Base-by-base conservation (phyloP, 2,329 filamentous ascomycete genomes). In the Talaromyces sp. region DNA sequence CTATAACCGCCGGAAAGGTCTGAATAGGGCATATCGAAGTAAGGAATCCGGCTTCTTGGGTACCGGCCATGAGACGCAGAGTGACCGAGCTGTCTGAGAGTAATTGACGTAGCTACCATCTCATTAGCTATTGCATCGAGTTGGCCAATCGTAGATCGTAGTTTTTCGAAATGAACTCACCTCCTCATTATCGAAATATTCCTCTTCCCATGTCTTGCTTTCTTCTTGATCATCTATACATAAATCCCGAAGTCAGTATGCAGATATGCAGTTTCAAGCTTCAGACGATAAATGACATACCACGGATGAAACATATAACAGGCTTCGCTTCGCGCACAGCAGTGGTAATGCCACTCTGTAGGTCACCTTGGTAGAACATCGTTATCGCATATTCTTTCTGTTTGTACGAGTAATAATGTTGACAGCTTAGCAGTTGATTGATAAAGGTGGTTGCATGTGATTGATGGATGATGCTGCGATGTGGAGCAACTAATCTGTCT, bases 281-380 rank as follows among this genome's bases (percentile, higher is more conserved):
- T 2, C 4, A 16, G 24, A 22, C 4, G 67, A 68, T 60, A 13
- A 62, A 35, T 62, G 59, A 33, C 81, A 69, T 77, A 92, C 91
- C 89, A 73, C 88, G 87, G 37, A 97, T 89, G 77, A 97, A 96
- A 79, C 92, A 96, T 35, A 91, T 85, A 0, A 97, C 90, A 19
- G 90, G 83, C 77, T 94, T 96, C 66, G 86, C 82, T 75, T 93
- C 83, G 66, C 87, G 85, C 7, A 97, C 83, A 13, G 93, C 92
- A 22, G 86, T 82, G 37, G 85, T 83, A 70, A 97, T 96, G 65
- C 92, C 93, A 72, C 90, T 89, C 72, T 96, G 90, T 22, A 97
- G 79, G 67, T 87, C 88, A 19, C 93, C 93, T 66, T 88, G 73
- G 75, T 93, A 93, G 78, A 97, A 97, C 89, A 96, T 93, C 48